Conservation (phyloP, 495 filamentous ascomycete species). For the Aspergillus bertholletiae region DNA sequence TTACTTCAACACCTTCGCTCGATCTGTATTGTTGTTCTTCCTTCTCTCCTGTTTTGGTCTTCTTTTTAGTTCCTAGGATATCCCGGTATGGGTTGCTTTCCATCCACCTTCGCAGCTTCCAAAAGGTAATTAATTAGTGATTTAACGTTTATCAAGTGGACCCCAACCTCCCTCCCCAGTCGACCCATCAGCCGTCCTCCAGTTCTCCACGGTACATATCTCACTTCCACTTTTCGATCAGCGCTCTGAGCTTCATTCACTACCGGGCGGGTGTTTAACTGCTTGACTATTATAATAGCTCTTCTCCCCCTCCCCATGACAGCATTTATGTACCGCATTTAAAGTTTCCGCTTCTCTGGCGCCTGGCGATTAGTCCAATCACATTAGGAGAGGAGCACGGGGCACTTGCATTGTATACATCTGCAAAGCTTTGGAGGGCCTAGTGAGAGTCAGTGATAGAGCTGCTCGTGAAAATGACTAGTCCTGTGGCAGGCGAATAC, state of each 20-base stretch:
- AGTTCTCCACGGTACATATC: constrained; percentile 8
- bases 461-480: constrained; percentile 23
- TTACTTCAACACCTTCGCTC: constrained; percentile 5
- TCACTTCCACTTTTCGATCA: constrained; percentile 6
- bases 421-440: not conserved
- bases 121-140: not conserved
- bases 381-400: not conserved
- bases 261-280: not conserved
- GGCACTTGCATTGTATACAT: not conserved
- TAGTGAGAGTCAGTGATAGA: not conserved
- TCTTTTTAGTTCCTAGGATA: constrained; percentile 5
- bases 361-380: not conserved
- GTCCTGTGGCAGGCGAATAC: constrained; percentile 22
- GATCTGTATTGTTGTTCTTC: not conserved
- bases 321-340: constrained; percentile 12
- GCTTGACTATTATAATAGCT: not conserved
- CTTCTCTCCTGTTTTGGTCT: not conserved
- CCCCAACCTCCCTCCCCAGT: constrained; percentile 10
- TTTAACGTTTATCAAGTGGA: constrained; percentile 14
- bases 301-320: not conserved
- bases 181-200: constrained; percentile 11
- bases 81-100: constrained; percentile 4
- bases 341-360: constrained; percentile 5
- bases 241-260: not conserved
- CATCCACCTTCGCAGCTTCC: not conserved